Evolutionary conservation across 805 yeast genomes (phyloP).

Genomic region (Kodamaea leandrae): DNA sequence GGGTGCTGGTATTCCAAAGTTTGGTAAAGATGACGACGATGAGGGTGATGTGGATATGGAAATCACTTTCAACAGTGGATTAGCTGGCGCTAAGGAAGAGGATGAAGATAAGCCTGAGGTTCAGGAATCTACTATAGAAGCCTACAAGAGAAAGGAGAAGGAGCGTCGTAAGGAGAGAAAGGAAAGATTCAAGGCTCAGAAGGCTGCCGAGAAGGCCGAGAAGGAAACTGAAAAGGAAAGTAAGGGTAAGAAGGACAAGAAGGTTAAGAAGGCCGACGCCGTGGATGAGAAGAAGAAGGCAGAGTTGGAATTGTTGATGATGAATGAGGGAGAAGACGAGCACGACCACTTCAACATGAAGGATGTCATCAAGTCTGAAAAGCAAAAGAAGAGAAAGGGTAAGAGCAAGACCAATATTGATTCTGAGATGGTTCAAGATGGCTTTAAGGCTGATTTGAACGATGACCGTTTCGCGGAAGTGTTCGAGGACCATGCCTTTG

Average conservation of each 20-base stretch:
- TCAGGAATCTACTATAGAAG: constrained; percentile 75
- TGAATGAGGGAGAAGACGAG: constrained; percentile 45
- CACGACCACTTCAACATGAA: constrained; percentile 72
- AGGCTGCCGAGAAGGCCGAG: constrained; percentile 44
- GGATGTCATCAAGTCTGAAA: constrained; percentile 72
- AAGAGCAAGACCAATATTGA: constrained; percentile 49
- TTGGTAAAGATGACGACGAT: constrained; percentile 30
- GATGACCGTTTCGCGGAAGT: constrained; percentile 86
- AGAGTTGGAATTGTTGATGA: constrained; percentile 74
- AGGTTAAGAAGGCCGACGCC: constrained; percentile 46
- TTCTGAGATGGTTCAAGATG: constrained; percentile 45
- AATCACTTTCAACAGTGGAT: constrained; percentile 90
- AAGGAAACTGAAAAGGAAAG: constrained; percentile 41
- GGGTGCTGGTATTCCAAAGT: constrained; percentile 37
- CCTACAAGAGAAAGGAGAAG: constrained; percentile 81
- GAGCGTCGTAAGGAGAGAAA: constrained; percentile 86
- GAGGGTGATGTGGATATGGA: constrained; percentile 86
- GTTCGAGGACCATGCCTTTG: constrained; percentile 83
- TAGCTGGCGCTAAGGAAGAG: constrained; percentile 40
- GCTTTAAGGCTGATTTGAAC: constrained; percentile 64
- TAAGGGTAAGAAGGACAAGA: constrained; percentile 21
- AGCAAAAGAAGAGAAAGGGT: constrained; percentile 52
- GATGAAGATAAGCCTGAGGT: constrained; percentile 37
- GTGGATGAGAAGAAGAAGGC: constrained; percentile 76
- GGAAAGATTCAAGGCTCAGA: constrained; percentile 66